phyloP scores from a whole-genome alignment of 352 stramenopile genomes.

The Phytophthora chlamydospora region DNA sequence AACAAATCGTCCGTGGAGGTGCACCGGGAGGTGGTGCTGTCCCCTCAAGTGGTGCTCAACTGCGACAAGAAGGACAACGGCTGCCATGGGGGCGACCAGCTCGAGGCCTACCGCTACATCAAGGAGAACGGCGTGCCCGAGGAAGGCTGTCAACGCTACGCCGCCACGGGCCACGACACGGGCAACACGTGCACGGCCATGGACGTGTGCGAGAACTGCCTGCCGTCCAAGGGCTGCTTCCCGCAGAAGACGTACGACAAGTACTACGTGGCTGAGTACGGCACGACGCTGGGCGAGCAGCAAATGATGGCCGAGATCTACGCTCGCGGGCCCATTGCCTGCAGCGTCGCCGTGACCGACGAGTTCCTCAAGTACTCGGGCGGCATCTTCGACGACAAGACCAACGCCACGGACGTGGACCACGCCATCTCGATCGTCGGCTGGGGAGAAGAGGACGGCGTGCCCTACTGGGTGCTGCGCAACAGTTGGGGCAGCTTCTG shows the following conservation, averaged over 20 bases:
- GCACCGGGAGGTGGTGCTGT: slow-evolving; percentile 80
- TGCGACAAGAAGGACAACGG: slow-evolving; percentile 86
- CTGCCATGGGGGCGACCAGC: slow-evolving; percentile 94
- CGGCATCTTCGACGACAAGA: slow-evolving; percentile 94
- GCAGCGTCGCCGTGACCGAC: slow-evolving; percentile 92
- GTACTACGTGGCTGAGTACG: slow-evolving; percentile 96
- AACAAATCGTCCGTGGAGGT: slow-evolving; percentile 68
- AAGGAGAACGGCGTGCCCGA: slow-evolving; percentile 92
- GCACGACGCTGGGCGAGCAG: slow-evolving; percentile 87
- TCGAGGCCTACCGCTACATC: slow-evolving; percentile 93
- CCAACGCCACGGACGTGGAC: slow-evolving; percentile 64
- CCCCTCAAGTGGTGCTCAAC: slow-evolving; percentile 89
- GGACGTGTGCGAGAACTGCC: slow-evolving; percentile 95
- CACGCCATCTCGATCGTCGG: slow-evolving; percentile 97
- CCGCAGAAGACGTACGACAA: slow-evolving; percentile 93
- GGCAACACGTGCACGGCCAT: slow-evolving; percentile 84
- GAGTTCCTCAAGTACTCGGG: slow-evolving; percentile 92
- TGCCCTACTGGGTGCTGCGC: slow-evolving; percentile 96
- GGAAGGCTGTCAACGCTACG: slow-evolving; percentile 95
- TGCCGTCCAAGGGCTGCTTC: slow-evolving; percentile 80
- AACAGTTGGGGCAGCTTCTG: slow-evolving; percentile 96
- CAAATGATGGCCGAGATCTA: slow-evolving; percentile 98
- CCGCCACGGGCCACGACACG: slow-evolving; percentile 92
- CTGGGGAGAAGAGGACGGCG: slow-evolving; percentile 91
- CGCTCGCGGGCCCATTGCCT: slow-evolving; percentile 93